A percentile compares a stretch with the other conserved stretches of the same genome.
These are phyloP conservation scores for Thalassiosira mediterranea DNA, from an alignment of 352 stramenopile species.

Conservation along the genomic window DNA sequence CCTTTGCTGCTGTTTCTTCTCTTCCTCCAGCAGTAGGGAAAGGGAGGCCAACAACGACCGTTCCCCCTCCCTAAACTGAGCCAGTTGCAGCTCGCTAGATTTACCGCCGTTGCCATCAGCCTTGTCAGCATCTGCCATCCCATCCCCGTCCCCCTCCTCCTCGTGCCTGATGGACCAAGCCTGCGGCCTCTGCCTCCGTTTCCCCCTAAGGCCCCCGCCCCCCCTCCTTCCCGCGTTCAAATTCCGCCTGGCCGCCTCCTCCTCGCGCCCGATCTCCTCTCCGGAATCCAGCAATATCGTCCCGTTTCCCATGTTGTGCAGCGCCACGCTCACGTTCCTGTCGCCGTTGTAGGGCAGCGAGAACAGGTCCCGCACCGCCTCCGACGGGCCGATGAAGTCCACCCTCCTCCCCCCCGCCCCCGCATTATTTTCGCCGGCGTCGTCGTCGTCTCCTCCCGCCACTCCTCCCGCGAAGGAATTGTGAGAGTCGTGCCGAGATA, in stretches of 20 bases:
- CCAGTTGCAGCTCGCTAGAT: slow-evolving; percentile 10
- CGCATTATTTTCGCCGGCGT: not conserved
- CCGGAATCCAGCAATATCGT: slow-evolving; percentile 71
- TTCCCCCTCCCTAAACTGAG: slow-evolving; percentile 21
- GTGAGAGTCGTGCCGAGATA: too few relatives aligned
- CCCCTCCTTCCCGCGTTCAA: not conserved
- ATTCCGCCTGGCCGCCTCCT: too few relatives aligned
- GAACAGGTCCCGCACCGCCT: slow-evolving; percentile 73
- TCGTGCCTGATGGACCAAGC: slow-evolving; percentile 28
- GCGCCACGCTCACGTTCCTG: slow-evolving; percentile 56
- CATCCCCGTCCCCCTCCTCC: not conserved
- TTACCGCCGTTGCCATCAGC: not conserved
- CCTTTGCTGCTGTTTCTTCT: slow-evolving; percentile 10
- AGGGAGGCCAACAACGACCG: slow-evolving; percentile 33
- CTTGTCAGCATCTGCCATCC: not conserved
- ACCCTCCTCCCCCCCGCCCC: slow-evolving; percentile 16
- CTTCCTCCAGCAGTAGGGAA: slow-evolving; percentile 41
- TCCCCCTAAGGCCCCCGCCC: slow-evolving; percentile 5
- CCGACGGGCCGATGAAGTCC: slow-evolving; percentile 75
- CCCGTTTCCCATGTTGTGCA: slow-evolving; percentile 78
- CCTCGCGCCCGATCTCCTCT: slow-evolving; percentile 24
- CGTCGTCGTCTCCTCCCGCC: not conserved
- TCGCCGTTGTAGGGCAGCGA: slow-evolving; percentile 61
- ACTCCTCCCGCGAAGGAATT: not conserved
- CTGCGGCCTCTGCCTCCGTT: slow-evolving; percentile 30